Conservation (phyloP, 2,329 filamentous ascomycete genomes). For the Cladobotryum protrusum region DNA sequence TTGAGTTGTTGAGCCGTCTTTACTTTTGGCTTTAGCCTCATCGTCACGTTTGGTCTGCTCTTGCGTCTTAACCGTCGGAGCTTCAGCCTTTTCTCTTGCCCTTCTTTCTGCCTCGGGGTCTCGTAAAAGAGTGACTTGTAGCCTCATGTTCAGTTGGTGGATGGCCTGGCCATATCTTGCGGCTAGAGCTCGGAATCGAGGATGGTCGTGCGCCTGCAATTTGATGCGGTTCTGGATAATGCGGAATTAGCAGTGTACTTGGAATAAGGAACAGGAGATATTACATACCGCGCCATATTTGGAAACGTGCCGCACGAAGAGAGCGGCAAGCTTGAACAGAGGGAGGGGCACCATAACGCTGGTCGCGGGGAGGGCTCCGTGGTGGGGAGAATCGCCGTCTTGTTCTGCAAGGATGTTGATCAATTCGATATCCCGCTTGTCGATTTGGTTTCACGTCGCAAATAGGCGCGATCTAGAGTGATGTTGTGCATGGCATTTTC, state of each 20-base stretch:
- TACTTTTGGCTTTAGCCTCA: slow-evolving; percentile 35
- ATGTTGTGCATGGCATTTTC: neutral
- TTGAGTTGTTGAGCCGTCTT: slow-evolving; percentile 20
- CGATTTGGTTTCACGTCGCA: neutral
- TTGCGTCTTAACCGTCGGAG: slow-evolving; percentile 59
- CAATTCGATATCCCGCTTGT: slow-evolving; percentile 1
- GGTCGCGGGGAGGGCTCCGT: neutral
- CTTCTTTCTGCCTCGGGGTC: slow-evolving; percentile 51
- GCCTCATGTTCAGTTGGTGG: slow-evolving; percentile 61
- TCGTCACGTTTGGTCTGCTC: slow-evolving; percentile 54
- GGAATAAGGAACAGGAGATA: neutral
- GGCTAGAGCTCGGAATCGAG: slow-evolving; percentile 53
- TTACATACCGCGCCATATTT: slow-evolving; percentile 61
- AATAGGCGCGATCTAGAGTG: too few species aligned
- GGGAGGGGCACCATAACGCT: slow-evolving; percentile 56
- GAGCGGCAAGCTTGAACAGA: slow-evolving; percentile 59
- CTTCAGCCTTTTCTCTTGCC: slow-evolving; percentile 56
- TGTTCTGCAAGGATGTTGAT: neutral
- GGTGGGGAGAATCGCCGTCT: neutral
- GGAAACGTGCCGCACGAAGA: slow-evolving; percentile 60
- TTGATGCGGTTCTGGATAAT: slow-evolving; percentile 56
- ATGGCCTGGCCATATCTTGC: slow-evolving; percentile 57
- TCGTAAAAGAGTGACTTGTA: slow-evolving; percentile 53
- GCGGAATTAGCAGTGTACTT: slow-evolving; percentile 13
- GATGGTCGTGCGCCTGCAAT: slow-evolving; percentile 58